Evolutionary conservation across 768 basidiomycete genomes (phyloP).

Genomic region (Rhizopogon sp.): DNA sequence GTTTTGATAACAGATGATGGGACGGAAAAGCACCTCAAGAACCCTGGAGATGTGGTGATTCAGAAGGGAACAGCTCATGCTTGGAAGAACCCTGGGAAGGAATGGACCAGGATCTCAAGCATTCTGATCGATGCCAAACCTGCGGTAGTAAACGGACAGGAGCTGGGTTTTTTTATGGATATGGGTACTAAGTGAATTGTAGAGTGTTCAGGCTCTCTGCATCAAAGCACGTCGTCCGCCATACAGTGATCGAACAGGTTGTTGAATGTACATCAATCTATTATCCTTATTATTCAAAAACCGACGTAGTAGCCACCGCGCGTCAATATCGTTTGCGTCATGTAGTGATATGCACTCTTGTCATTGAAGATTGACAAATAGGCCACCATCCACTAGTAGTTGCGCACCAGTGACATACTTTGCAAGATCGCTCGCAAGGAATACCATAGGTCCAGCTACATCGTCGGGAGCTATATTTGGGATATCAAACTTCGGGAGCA

Average conservation of each 20-base stretch:
- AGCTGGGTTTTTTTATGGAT: constrained; percentile 30
- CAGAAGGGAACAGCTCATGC: constrained; percentile 57
- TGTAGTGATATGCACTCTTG: no score
- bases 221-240: neutral
- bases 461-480: constrained; percentile 50
- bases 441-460: constrained; percentile 70
- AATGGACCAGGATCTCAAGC: constrained; percentile 48
- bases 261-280: neutral
- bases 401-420: constrained; percentile 66
- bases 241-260: neutral
- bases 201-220: neutral
- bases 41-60: constrained; percentile 51
- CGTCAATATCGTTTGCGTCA: no score
- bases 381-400: constrained; percentile 66
- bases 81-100: constrained; percentile 49
- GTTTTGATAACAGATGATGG: constrained; percentile 55
- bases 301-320: neutral
- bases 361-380: constrained; percentile 70
- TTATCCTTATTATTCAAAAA: neutral
- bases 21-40: constrained; percentile 43
- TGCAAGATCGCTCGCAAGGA: constrained; percentile 67
- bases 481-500: neutral
- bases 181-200: neutral
- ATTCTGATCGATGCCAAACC: constrained; percentile 53
- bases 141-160: constrained; percentile 41